These are phyloP conservation scores for Alternaria consortialis DNA, from an alignment of 2,329 filamentous ascomycete species.

Conservation along the genomic window DNA sequence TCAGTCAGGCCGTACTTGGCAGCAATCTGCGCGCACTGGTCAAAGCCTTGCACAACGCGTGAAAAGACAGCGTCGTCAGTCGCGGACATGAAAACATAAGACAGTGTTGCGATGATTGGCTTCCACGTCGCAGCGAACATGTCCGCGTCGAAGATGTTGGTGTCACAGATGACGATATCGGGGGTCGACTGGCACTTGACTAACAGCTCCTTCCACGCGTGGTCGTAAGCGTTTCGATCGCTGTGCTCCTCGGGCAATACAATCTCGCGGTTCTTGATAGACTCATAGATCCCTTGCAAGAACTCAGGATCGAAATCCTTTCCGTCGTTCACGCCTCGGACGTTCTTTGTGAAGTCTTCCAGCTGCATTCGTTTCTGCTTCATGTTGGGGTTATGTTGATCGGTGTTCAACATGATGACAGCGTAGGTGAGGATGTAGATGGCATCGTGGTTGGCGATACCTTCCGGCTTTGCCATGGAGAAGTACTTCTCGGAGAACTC, in stretches of 20 bases:
- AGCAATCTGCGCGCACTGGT: constrained; percentile 94
- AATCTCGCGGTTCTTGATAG: constrained; percentile 92
- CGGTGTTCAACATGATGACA: constrained; percentile 97
- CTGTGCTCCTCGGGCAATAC: constrained; percentile 97
- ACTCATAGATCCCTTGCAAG: constrained; percentile 85
- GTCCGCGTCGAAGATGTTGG: constrained; percentile 94
- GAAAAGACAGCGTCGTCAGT: constrained; percentile 96
- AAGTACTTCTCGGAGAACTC: constrained; percentile 89
- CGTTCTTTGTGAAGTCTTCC: constrained; percentile 83
- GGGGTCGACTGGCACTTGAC: constrained; percentile 82
- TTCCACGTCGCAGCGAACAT: constrained; percentile 98
- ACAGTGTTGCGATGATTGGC: constrained; percentile 91
- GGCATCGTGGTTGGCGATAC: constrained; percentile 84
- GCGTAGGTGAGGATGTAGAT: constrained; percentile 93
- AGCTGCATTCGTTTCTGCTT: constrained; percentile 85
- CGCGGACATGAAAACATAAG: constrained; percentile 98
- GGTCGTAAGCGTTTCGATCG: constrained; percentile 95
- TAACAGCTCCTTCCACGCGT: constrained; percentile 94
- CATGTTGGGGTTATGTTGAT: constrained; percentile 94
- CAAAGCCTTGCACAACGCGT: constrained; percentile 91
- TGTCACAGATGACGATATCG: constrained; percentile 80
- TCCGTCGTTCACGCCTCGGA: constrained; percentile 88
- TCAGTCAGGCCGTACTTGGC: constrained; percentile 83
- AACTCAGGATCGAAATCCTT: constrained; percentile 86
- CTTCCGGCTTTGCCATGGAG: constrained; percentile 71